Conservation (phyloP, 2,329 filamentous ascomycete species). For the Ophiostoma piceae region DNA sequence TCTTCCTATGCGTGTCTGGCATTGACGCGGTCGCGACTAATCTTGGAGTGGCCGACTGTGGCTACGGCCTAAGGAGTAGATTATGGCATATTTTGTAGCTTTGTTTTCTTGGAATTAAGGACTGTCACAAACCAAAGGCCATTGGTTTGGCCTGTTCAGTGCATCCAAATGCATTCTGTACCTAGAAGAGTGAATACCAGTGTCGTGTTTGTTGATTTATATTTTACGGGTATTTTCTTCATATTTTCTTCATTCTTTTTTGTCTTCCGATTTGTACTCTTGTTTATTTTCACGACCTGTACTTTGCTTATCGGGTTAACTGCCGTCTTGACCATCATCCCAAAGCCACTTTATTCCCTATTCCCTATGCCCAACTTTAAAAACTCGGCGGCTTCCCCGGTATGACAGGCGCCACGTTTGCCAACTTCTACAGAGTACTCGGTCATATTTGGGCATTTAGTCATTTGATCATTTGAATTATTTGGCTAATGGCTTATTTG, state of each 20-base stretch:
- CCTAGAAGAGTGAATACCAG: too few species aligned
- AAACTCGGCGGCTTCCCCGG: neutral
- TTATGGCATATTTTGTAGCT: neutral
- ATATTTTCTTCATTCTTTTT: neutral
- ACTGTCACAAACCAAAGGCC: neutral
- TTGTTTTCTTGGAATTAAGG: too few species aligned
- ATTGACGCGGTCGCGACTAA: slow-evolving; percentile 14
- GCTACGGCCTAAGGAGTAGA: neutral
- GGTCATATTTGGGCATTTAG: neutral
- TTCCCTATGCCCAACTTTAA: neutral
- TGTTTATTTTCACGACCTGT: neutral
- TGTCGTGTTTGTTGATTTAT: too few species aligned
- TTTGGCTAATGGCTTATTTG: neutral
- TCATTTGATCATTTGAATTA: neutral
- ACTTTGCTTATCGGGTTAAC: neutral
- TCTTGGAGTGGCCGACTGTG: slow-evolving; percentile 9
- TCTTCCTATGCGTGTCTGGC: neutral
- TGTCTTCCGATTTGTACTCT: neutral
- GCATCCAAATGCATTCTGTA: too few species aligned
- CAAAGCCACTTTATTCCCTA: neutral
- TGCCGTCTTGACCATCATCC: neutral
- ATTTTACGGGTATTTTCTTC: too few species aligned
- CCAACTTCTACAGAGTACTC: neutral
- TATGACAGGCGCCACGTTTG: neutral
- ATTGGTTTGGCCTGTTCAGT: neutral